Evolutionary conservation across 2,329 filamentous ascomycete species (phyloP), one percentile per base, ranked within the genome.

Genomic region (Fusarium lyarnte): DNA sequence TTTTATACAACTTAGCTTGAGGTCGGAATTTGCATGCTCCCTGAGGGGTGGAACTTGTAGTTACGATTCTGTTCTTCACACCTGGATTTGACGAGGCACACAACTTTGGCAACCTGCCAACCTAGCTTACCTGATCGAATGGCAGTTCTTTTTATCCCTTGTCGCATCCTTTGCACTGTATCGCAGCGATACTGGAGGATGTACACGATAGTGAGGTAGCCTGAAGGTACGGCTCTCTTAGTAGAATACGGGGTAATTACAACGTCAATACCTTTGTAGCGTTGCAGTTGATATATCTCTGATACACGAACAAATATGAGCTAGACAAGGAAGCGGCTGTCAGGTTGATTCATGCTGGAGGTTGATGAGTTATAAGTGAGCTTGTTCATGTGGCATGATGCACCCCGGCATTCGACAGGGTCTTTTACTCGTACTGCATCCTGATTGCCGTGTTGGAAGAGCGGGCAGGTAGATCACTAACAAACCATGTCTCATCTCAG

Each of bases 351-450:
- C 25, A n/a, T 38, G 49, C 14, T 39, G 23, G 23, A 27, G 23
- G 13, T 52, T n/a, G 23, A 53, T 21, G 17, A 38, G n/a, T n/a
- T 25, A 52, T 16, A 27, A 25, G 49, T 9, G 33, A 35, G 36
- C 33, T 27, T 59, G 38, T 16, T n/a, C 68, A 51, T 42, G 63
- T 69, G 69, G 69, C 35, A 66, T 55, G 47, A 68, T 41, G 47
- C 41, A 58, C 41, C 51, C 51, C 41, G 36, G 53, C 17, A 68
- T 53, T 38, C 63, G 25, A 19, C 27, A 29, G 46, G 27, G 29
- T 27, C 21, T 43, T 51, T 25, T 54, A 35, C 42, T 27, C 31
- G 29, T 55, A 13, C 23, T 67, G 45, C 60, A 59, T 58, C 47
- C 41, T 54, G 38, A 54, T 53, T 58, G 45, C 60, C 60, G 54